Conservation (phyloP, 1,284 basidiomycete genomes). For the Cryptococcus sp. region DNA sequence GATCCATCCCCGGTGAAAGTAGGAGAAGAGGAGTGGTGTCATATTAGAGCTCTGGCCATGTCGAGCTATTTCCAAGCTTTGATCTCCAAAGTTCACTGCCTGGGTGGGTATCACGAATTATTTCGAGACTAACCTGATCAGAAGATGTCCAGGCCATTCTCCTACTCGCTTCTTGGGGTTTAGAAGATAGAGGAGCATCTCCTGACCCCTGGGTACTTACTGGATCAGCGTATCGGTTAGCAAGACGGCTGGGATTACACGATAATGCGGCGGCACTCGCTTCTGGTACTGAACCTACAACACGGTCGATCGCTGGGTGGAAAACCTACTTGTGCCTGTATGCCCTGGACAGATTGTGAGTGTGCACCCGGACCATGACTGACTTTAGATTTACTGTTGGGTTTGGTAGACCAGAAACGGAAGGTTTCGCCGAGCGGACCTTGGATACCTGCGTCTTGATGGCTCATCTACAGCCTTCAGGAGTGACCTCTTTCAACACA, state of each 20-base stretch:
- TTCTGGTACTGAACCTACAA: slow-evolving; percentile 2
- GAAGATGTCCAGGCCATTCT: slow-evolving; percentile 20
- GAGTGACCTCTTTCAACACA: not conserved
- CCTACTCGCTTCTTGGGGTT: slow-evolving; percentile 15
- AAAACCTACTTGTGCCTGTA: slow-evolving; percentile 20
- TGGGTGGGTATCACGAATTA: slow-evolving; percentile 10
- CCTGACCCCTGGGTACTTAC: slow-evolving; percentile 22
- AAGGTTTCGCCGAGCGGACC: slow-evolving; percentile 12
- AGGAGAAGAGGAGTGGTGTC: slow-evolving; percentile 12
- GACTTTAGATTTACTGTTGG: slow-evolving; percentile 15
- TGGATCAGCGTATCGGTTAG: slow-evolving; percentile 15
- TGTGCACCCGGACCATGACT: not conserved
- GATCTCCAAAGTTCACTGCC: slow-evolving; percentile 21
- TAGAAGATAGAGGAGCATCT: slow-evolving; percentile 19
- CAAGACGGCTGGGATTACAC: slow-evolving; percentile 14
- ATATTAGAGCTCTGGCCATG: slow-evolving; percentile 14
- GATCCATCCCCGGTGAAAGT: not conserved
- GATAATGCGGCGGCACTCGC: slow-evolving; percentile 4
- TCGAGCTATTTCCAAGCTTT: slow-evolving; percentile 21
- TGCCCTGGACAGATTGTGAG: slow-evolving; percentile 22
- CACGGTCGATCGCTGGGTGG: slow-evolving; percentile 8
- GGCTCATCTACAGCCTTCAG: not conserved
- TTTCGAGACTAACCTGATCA: not conserved
- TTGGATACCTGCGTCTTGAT: slow-evolving; percentile 11
- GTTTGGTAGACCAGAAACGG: slow-evolving; percentile 20